These are phyloP conservation scores for Paecilomyces sp. DNA, from an alignment of 2,329 filamentous ascomycete species.

Conservation along the genomic window DNA sequence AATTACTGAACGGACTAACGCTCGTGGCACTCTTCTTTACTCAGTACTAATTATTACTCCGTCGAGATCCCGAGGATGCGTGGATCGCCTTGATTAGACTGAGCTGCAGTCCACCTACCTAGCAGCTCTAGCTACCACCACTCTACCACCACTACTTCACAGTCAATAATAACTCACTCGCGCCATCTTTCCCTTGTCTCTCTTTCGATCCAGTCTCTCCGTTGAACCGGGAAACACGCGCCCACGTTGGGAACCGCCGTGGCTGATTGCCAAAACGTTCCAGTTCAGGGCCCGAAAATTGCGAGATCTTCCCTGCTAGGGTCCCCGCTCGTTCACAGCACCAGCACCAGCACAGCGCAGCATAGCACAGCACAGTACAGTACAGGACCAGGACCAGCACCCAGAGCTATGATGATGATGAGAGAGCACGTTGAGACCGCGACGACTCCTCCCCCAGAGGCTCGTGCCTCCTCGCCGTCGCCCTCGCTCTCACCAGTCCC, in stretches of 20 bases:
- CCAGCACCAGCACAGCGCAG: no score
- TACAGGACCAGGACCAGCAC: no score
- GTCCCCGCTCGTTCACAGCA: neutral
- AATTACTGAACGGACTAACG: no score
- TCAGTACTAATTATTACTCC: no score
- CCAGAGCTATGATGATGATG: slow-evolving; percentile 6
- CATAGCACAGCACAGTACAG: no score
- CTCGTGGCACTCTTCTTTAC: neutral
- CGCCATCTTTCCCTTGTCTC: neutral
- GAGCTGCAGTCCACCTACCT: no score
- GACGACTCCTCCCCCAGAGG: slow-evolving; percentile 11
- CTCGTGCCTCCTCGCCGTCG: slow-evolving; percentile 31
- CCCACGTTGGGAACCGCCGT: neutral
- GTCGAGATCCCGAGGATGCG: neutral
- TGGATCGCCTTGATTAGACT: neutral
- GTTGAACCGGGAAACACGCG: neutral
- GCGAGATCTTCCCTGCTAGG: neutral
- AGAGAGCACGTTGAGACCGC: slow-evolving; percentile 8
- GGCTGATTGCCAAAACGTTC: neutral
- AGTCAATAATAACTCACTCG: neutral
- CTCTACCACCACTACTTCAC: no score
- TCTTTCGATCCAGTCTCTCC: neutral
- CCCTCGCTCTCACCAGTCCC: slow-evolving; percentile 36
- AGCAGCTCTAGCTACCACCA: no score
- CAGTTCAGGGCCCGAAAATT: neutral